phyloP scores from a whole-genome alignment of 2,329 filamentous ascomycete species.

The Escovopsis sp. region DNA sequence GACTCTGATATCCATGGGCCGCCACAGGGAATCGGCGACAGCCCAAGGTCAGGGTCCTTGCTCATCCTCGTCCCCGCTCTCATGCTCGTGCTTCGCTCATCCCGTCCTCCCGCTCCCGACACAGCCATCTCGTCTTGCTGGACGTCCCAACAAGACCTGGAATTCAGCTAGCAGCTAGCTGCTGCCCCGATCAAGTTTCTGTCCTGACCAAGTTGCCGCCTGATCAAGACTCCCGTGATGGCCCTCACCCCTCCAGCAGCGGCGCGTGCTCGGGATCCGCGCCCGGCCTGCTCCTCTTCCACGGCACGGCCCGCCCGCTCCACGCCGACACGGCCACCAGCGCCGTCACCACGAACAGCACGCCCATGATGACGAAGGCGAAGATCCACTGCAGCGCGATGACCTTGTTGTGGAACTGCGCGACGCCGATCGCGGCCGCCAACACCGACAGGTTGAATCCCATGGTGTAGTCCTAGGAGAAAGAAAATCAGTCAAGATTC shows the following conservation, averaged over 20 bases:
- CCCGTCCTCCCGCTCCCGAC: too few relatives aligned
- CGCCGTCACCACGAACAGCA: slow-evolving; percentile 56
- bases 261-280: slow-evolving; percentile 45
- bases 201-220: slow-evolving; percentile 9
- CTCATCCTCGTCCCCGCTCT: too few relatives aligned
- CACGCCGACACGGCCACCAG: slow-evolving; percentile 50
- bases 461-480: slow-evolving; percentile 49
- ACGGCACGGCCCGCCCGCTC: slow-evolving; percentile 40
- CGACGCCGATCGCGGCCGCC: slow-evolving; percentile 58
- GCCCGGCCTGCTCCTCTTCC: slow-evolving; percentile 24
- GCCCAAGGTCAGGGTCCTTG: too few relatives aligned
- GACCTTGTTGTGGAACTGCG: slow-evolving; percentile 57
- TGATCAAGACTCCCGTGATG: slow-evolving; percentile 21
- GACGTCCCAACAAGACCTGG: too few relatives aligned
- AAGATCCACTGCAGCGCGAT: slow-evolving; percentile 88
- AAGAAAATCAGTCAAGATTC: too few relatives aligned
- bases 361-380: slow-evolving; percentile 65
- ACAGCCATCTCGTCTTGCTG: too few relatives aligned
- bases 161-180: too few relatives aligned
- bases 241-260: slow-evolving; percentile 24
- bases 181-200: too few relatives aligned
- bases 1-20: too few relatives aligned
- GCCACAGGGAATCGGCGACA: too few relatives aligned
- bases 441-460: slow-evolving; percentile 66
- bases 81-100: too few relatives aligned